These are phyloP conservation scores for Wickerhamiella galacta DNA, from an alignment of 805 yeast species.

Conservation along the genomic window DNA sequence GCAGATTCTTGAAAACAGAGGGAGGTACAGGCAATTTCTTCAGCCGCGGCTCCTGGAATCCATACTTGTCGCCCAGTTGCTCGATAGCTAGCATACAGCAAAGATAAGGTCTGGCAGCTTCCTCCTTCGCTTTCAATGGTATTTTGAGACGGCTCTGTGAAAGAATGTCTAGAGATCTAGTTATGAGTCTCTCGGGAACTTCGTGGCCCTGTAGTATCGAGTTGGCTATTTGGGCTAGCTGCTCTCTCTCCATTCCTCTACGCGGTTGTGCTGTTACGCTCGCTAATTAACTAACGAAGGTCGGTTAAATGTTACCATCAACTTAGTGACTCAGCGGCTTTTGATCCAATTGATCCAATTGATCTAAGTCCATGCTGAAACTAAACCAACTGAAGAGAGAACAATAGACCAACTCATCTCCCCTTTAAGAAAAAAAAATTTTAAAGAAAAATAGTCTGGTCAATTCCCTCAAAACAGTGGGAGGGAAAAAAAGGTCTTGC, in stretches of 20 bases:
- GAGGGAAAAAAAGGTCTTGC: conserved; percentile 8
- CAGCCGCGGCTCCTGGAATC: conserved; percentile 6
- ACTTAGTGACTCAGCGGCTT: too few relatives aligned
- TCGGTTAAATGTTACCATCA: too few relatives aligned
- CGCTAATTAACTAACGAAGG: too few relatives aligned
- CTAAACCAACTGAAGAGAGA: too few relatives aligned
- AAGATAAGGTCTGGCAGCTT: conserved; percentile 13
- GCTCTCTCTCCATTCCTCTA: conserved; percentile 1
- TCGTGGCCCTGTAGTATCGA: not conserved
- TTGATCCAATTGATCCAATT: too few relatives aligned
- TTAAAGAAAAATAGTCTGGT: too few relatives aligned
- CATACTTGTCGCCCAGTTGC: conserved; percentile 4
- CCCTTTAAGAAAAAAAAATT: too few relatives aligned
- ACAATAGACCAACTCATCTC: too few relatives aligned
- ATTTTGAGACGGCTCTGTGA: conserved; percentile 11
- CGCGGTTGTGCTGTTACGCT: too few relatives aligned
- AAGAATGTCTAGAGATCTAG: conserved; percentile 4
- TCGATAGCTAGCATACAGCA: conserved; percentile 15
- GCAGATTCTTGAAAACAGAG: conserved; percentile 6
- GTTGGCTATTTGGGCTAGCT: not conserved
- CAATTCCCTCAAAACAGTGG: too few relatives aligned
- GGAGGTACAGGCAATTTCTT: conserved; percentile 13
- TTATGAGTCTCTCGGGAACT: conserved; percentile 7
- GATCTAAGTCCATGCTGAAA: not conserved
- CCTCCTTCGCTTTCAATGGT: conserved; percentile 12